Percentiles rank a stretch among this genome's conserved stretches.
These are phyloP conservation scores for Candida sanyaensis DNA, from an alignment of 1,139 yeast genomes.

Conservation along the genomic window DNA sequence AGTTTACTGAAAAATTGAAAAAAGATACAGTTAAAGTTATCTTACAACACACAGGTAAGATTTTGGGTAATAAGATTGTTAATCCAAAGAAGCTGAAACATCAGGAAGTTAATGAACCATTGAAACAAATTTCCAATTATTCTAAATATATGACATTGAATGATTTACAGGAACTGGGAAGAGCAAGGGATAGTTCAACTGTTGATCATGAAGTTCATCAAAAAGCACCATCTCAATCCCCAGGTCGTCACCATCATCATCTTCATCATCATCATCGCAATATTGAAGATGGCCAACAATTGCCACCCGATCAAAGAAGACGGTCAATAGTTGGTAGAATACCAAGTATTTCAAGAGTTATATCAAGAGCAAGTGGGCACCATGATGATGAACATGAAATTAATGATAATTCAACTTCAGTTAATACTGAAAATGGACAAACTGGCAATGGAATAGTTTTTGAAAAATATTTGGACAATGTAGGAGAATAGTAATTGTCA, in stretches of 20 bases:
- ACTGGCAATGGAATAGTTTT: neutral
- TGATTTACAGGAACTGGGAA: slow-evolving; percentile 38
- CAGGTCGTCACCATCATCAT: slow-evolving; percentile 1
- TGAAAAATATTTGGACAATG: slow-evolving; percentile 1
- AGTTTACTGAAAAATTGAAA: slow-evolving; percentile 61
- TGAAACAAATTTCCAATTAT: slow-evolving; percentile 47
- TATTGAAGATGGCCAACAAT: too few relatives aligned
- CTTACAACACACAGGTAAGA: slow-evolving; percentile 74
- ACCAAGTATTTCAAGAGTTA: slow-evolving; percentile 3
- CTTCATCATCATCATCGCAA: neutral
- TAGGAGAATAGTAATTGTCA: neutral
- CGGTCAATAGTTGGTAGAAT: neutral
- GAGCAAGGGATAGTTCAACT: slow-evolving; percentile 22
- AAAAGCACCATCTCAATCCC: slow-evolving; percentile 11
- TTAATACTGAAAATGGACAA: neutral
- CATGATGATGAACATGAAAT: neutral
- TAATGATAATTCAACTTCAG: neutral
- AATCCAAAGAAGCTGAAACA: slow-evolving; percentile 26
- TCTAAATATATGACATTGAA: slow-evolving; percentile 39
- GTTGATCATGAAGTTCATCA: slow-evolving; percentile 11
- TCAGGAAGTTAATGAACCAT: slow-evolving; percentile 31
- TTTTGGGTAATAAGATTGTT: slow-evolving; percentile 75
- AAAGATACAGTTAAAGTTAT: slow-evolving; percentile 70
- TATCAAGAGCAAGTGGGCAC: slow-evolving; percentile 2
- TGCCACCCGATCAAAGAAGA: neutral